Conservation (phyloP, 2,329 filamentous ascomycete genomes). For the Didymella segeticola region DNA sequence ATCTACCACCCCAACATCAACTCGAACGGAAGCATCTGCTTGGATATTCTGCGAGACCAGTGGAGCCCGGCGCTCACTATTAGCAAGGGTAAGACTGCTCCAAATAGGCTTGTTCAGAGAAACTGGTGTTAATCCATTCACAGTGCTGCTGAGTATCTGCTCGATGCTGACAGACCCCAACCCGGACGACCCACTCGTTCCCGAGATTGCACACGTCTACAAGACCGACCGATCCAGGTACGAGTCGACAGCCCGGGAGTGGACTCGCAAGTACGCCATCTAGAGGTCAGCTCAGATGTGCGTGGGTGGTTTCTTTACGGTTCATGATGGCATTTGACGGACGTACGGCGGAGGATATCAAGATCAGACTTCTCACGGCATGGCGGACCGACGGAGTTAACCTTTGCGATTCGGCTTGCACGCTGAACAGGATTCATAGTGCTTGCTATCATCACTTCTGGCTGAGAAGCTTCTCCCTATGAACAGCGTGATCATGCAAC, state of each 20-base stretch:
- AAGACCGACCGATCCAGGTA: constrained; percentile 97
- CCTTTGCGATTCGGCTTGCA: constrained; percentile 37
- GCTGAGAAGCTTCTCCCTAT: constrained; percentile 32
- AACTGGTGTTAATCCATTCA: constrained; percentile 26
- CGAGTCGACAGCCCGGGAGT: constrained; percentile 95
- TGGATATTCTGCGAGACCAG: constrained; percentile 98
- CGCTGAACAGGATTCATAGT: constrained; percentile 42
- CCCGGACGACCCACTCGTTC: constrained; percentile 97
- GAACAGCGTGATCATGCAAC: background rate
- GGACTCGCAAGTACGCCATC: constrained; percentile 99
- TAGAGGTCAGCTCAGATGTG: constrained; percentile 53
- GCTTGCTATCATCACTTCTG: constrained; percentile 42
- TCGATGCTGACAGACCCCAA: constrained; percentile 99
- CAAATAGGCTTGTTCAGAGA: background rate
- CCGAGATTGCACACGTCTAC: constrained; percentile 99
- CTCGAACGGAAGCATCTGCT: constrained; percentile 98
- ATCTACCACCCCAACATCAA: constrained; percentile 99
- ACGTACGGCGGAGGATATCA: constrained; percentile 27
- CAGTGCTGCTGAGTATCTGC: constrained; percentile 97
- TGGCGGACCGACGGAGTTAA: constrained; percentile 40
- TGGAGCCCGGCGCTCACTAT: constrained; percentile 99
- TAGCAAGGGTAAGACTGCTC: constrained; percentile 77
- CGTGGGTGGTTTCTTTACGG: constrained; percentile 33
- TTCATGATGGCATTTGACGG: constrained; percentile 33
- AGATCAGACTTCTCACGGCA: constrained; percentile 35